These are phyloP conservation scores for Aspergillus indologenus DNA, from an alignment of 495 filamentous ascomycete genomes.

Conservation along the genomic window DNA sequence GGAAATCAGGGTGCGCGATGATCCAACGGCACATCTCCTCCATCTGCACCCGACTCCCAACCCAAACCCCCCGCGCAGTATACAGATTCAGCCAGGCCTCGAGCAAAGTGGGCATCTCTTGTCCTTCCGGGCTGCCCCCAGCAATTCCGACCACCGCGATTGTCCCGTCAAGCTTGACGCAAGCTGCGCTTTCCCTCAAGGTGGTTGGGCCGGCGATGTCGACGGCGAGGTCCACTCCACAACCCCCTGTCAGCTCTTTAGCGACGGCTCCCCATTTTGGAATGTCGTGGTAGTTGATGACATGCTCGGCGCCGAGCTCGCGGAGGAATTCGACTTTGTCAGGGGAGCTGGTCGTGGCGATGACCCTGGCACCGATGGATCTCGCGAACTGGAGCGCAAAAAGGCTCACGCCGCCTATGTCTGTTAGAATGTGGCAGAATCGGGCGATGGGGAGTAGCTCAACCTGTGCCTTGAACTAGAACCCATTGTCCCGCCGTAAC, in stretches of 20 bases:
- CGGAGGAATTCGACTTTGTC: slow-evolving; percentile 33
- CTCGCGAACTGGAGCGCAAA: slow-evolving; percentile 49
- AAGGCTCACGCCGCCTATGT: slow-evolving; percentile 56
- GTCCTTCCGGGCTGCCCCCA: slow-evolving; percentile 25
- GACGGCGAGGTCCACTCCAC: slow-evolving; percentile 56
- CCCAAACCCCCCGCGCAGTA: slow-evolving; percentile 51
- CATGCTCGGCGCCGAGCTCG: slow-evolving; percentile 37
- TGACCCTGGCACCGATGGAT: slow-evolving; percentile 32
- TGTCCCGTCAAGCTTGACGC: slow-evolving; percentile 39
- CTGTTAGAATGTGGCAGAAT: too few relatives aligned
- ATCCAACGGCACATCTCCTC: slow-evolving; percentile 48
- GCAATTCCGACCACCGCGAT: slow-evolving; percentile 44
- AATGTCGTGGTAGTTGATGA: slow-evolving; percentile 59
- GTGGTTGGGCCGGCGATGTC: slow-evolving; percentile 50
- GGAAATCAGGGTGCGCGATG: slow-evolving; percentile 49
- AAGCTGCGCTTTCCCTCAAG: slow-evolving; percentile 15
- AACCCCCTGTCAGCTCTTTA: slow-evolving; percentile 39
- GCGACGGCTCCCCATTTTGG: slow-evolving; percentile 60
- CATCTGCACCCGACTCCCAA: slow-evolving; percentile 50
- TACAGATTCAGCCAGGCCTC: slow-evolving; percentile 45
- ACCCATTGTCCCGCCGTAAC: slow-evolving; percentile 57
- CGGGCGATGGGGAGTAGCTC: too few relatives aligned
- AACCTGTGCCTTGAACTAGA: slow-evolving; percentile 56
- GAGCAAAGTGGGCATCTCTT: slow-evolving; percentile 41
- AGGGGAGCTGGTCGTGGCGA: slow-evolving; percentile 37